phyloP scores from a whole-genome alignment of 768 basidiomycete species.

The Hortiboletus flavorubellus region DNA sequence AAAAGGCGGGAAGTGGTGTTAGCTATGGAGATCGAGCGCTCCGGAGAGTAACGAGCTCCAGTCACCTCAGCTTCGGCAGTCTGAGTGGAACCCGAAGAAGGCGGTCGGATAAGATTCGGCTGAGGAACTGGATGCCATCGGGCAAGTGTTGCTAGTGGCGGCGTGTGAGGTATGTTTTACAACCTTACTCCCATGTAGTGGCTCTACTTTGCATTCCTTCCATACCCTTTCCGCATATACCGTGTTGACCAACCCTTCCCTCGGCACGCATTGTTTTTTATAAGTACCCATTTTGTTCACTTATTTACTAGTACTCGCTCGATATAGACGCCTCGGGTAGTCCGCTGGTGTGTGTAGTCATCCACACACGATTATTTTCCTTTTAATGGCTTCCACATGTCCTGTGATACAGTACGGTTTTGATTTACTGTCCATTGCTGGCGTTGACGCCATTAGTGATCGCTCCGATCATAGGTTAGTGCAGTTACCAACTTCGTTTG shows the following conservation, averaged over 20 bases:
- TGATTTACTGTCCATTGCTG: neutral
- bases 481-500: neutral
- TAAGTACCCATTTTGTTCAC: conserved; percentile 15
- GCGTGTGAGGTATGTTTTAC: conserved; percentile 17
- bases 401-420: neutral
- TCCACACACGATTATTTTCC: neutral
- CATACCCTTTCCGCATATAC: conserved; percentile 28
- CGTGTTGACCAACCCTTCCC: conserved; percentile 6
- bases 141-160: conserved; percentile 61
- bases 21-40: conserved; percentile 95
- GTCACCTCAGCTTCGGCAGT: conserved; percentile 82
- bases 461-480: no score
- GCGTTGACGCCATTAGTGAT: neutral
- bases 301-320: conserved; percentile 17
- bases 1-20: conserved; percentile 92
- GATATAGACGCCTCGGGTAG: conserved; percentile 20
- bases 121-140: conserved; percentile 59
- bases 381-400: neutral
- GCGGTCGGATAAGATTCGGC: conserved; percentile 54
- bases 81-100: conserved; percentile 65
- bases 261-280: conserved; percentile 9
- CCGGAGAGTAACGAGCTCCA: conserved; percentile 87
- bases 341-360: neutral
- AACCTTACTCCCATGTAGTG: conserved; percentile 4
- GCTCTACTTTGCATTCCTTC: conserved; percentile 7